Percentiles rank a stretch among this genome's conserved stretches.
These are phyloP conservation scores for Selaginella tamariscina DNA, from an alignment of 75 land plant species.

Conservation along the genomic window DNA sequence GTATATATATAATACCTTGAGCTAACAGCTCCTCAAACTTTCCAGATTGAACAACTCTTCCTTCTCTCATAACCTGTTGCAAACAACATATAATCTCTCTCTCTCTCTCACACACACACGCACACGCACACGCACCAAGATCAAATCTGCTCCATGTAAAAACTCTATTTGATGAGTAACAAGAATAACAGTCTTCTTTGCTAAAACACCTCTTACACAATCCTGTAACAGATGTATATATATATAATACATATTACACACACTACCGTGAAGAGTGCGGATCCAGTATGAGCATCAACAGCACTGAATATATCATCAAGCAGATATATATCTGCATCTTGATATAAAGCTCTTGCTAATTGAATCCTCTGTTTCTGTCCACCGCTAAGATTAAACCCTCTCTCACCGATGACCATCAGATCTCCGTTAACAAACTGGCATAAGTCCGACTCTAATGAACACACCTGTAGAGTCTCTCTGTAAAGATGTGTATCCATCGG, in stretches of 20 bases:
- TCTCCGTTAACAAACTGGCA: constrained; percentile 38
- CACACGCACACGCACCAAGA: constrained; percentile 38
- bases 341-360: constrained; percentile 49
- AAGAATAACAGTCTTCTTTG: constrained; percentile 59
- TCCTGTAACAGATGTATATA: constrained; percentile 64
- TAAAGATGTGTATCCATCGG: constrained; percentile 27
- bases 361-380: constrained; percentile 57
- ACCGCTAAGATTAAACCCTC: constrained; percentile 55
- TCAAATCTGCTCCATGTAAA: constrained; percentile 39
- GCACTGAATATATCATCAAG: constrained; percentile 84
- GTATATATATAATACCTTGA: too few species aligned
- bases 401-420: constrained; percentile 51
- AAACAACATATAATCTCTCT: too few species aligned
- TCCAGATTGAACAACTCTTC: constrained; percentile 51
- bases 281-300: constrained; percentile 79
- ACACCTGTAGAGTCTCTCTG: constrained; percentile 29
- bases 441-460: constrained; percentile 37
- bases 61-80: constrained; percentile 53
- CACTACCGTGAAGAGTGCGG: constrained; percentile 46
- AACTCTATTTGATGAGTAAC: constrained; percentile 94
- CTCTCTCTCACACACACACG: neutral
- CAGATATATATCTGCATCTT: constrained; percentile 42
- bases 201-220: constrained; percentile 52
- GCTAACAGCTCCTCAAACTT: constrained; percentile 45
- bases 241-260: neutral